Evolutionary conservation across 2,329 filamentous ascomycete species (phyloP), one percentile per base, ranked within the genome.

Genomic region (Plenodomus lindquistii): DNA sequence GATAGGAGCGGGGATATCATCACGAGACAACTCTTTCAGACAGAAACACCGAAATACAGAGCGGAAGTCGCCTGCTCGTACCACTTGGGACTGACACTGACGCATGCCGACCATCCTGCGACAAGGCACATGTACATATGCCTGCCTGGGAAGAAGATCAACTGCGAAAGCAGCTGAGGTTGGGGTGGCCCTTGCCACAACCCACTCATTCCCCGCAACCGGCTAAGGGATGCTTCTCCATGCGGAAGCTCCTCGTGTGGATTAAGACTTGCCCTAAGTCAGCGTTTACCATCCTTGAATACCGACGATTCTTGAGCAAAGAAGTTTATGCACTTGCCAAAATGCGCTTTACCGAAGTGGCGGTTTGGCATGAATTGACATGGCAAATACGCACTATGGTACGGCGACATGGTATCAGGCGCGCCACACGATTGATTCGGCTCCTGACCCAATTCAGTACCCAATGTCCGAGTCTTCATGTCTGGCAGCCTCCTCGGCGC

Each of bases 41-140:
- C 44, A 52, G 44, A 46, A 48, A 49, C 51, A 38, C 59, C 59
- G 55, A 50, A 39, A 29, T 42, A 29, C 44, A 37, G 48, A 31
- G 44, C 59, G 60, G 60, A 55, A 48, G 38, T 63, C 60, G 60
- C 59, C 60, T 63, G 48, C 42, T 27, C 55, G 42, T 52, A 57
- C 57, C n/a, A 29, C 27, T 24, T 39, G 39, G 31, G 18, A 39
- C 11, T 37, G 29, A 27, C 36, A 44, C 31, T 51, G 36, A 37
- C 44, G 15, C 18, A 37, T 47, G 38, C 42, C 22, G 31, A 31
- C 21, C n/a, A 17, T 18, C n/a, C 27, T 15, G 27, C 15, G 27
- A 31, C 27, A 31, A 31, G 27, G 27, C 27, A 31, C 27, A 8
- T 31, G 9, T 31, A 13, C 6, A 24, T 24, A 24, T 31, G 15